Evolutionary conservation across 2,329 filamentous ascomycete species (phyloP), one percentile per base, ranked within the genome.

Genomic region (Thelonectria rubi): DNA sequence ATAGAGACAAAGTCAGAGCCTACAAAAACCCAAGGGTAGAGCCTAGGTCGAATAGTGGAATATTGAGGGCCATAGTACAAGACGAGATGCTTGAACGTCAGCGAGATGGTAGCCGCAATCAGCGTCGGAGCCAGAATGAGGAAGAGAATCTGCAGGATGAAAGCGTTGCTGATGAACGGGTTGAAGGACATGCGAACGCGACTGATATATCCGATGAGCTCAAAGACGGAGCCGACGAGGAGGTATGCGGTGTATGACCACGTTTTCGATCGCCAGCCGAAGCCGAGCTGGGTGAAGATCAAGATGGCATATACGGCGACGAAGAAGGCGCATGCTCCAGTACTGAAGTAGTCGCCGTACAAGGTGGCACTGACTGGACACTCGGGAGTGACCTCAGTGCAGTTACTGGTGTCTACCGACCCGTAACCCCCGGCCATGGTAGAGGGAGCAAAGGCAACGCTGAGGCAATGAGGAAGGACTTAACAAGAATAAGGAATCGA

Each of bases 101-200:
- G 76, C 70, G 90, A 91, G 53, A 90, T 83, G 3, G 81, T 84
- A 1, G 85, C 87, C 3, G 85, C 82, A 68, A 89, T 77, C 72
- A 89, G 89, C 1, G 86, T 86, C 0, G 88, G 87, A 1, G 79
- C 87, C 58, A 89, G 81, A 2, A 87, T 89, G 50, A 91, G 78
- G 63, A 82, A 85, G 67, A 84, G 80, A 45, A 87, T 82, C 69
- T 88, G 86, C 55, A 86, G 82, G 58, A 82, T 67, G 72, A 84
- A 84, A 24, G 76, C 74, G 37, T 73, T 69, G 60, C 78, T 68
- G 15, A 66, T 61, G 76, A 80, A 88, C 8, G 80, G 80, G 68
- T 89, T 81, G 34, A 80, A 48, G 69, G 81, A 81, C 69, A 85
- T 81, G 66, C 82, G 75, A 18, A 89, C 74, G 10, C 88, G 80